Percentiles rank a stretch among this genome's conserved stretches.
phyloP scores from a whole-genome alignment of 1,284 basidiomycete genomes.

The Vanrija pseudolonga region DNA sequence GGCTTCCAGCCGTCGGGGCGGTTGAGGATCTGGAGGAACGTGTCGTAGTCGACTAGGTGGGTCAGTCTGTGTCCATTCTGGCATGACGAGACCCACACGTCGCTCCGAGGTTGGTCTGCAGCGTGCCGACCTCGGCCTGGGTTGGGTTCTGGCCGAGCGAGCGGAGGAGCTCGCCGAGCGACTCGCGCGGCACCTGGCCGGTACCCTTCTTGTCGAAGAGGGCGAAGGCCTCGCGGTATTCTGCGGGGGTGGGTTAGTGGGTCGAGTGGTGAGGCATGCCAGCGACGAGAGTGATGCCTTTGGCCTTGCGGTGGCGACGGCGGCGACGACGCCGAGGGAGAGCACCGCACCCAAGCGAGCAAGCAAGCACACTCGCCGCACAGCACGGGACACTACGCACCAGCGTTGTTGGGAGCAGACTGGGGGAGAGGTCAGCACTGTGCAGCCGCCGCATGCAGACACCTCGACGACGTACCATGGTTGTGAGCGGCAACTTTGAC shows the following conservation, averaged over 20 bases:
- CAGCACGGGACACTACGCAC: conserved; percentile 1
- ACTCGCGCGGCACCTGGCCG: conserved; percentile 80
- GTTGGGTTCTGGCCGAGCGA: conserved; percentile 98
- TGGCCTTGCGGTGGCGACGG: neutral
- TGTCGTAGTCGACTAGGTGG: conserved; percentile 73
- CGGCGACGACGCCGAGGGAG: neutral
- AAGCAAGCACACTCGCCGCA: neutral
- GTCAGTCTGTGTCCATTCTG: conserved; percentile 4
- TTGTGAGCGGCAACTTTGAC: too few relatives aligned
- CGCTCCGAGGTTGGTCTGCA: conserved; percentile 60
- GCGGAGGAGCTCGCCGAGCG: conserved; percentile 89
- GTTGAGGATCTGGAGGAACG: conserved; percentile 87
- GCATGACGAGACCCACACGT: conserved; percentile 31
- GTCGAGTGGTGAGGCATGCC: neutral
- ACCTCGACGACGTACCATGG: too few relatives aligned
- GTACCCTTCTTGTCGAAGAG: conserved; percentile 97
- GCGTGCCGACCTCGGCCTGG: conserved; percentile 87
- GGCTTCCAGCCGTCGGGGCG: conserved; percentile 96
- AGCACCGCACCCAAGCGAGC: too few relatives aligned
- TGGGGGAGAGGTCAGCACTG: conserved; percentile 5
- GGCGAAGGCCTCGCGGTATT: conserved; percentile 74
- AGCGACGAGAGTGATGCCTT: neutral
- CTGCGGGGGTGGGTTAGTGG: conserved; percentile 49
- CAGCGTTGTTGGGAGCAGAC: conserved; percentile 23
- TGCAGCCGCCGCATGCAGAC: too few relatives aligned